Conservation (phyloP, 768 basidiomycete genomes). For the Pisolithus albus region DNA sequence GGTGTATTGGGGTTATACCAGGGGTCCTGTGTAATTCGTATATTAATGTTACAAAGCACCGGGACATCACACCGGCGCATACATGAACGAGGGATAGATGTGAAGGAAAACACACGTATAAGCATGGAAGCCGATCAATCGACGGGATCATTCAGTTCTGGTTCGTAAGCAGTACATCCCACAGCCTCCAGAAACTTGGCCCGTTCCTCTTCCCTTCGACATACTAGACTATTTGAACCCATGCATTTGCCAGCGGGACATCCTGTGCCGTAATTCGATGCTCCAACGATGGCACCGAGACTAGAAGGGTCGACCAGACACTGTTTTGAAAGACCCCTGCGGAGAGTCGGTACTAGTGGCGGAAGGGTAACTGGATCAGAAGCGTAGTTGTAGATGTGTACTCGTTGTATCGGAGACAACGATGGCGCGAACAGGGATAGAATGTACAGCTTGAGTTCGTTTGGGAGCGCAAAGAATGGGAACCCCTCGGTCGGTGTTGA, state of each 20-base stretch:
- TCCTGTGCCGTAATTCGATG: slow-evolving; percentile 4
- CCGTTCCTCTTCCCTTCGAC: slow-evolving; percentile 38
- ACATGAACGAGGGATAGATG: too few relatives aligned
- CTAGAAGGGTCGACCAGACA: slow-evolving; percentile 18
- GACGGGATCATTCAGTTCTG: slow-evolving; percentile 7
- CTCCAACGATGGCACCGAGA: slow-evolving; percentile 10
- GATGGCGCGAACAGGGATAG: slow-evolving; percentile 50
- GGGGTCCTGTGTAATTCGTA: too few relatives aligned
- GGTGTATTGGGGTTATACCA: too few relatives aligned
- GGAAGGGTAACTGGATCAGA: slow-evolving; percentile 46
- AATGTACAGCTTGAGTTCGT: slow-evolving; percentile 51
- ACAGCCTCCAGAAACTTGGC: slow-evolving; percentile 37
- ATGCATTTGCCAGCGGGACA: slow-evolving; percentile 35
- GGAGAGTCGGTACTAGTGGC: slow-evolving; percentile 28
- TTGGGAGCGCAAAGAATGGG: slow-evolving; percentile 42
- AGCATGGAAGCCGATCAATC: background rate
- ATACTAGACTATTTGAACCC: slow-evolving; percentile 33
- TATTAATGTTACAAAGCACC: too few relatives aligned
- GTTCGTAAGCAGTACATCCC: slow-evolving; percentile 44
- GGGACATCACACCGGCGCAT: too few relatives aligned
- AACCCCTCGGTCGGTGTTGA: slow-evolving; percentile 18
- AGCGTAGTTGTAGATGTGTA: slow-evolving; percentile 50
- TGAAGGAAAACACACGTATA: too few relatives aligned
- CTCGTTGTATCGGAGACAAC: slow-evolving; percentile 50
- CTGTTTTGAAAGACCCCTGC: slow-evolving; percentile 11